phyloP scores from a whole-genome alignment of 1,284 basidiomycete genomes.

The Entoloma clypeatum region DNA sequence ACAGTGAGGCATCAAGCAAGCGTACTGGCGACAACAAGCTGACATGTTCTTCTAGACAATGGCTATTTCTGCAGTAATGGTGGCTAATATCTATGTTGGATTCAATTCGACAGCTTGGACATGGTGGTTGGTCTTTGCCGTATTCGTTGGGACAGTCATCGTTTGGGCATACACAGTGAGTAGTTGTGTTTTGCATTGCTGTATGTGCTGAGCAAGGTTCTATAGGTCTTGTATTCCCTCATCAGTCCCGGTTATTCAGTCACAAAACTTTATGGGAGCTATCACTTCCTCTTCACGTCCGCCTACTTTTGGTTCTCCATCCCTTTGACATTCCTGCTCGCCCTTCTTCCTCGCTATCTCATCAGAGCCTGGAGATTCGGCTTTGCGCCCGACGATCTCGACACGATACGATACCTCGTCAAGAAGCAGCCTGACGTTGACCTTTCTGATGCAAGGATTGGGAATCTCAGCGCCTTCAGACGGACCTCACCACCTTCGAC shows the following conservation, averaged over 20 bases:
- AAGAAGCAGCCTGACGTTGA: conserved; percentile 56
- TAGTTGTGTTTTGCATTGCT: neutral
- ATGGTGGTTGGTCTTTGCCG: conserved; percentile 80
- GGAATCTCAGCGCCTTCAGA: conserved; percentile 41
- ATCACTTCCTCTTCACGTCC: conserved; percentile 78
- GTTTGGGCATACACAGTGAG: conserved; percentile 75
- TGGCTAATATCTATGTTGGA: conserved; percentile 82
- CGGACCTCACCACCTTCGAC: conserved; percentile 16
- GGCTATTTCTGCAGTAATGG: conserved; percentile 75
- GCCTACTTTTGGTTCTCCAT: conserved; percentile 86
- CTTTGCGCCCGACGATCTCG: conserved; percentile 79
- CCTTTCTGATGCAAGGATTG: conserved; percentile 28
- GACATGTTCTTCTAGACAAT: conserved; percentile 50
- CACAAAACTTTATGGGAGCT: conserved; percentile 68
- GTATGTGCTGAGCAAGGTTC: neutral
- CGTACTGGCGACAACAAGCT: conserved; percentile 1
- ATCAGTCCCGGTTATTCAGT: conserved; percentile 67
- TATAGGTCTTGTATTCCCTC: conserved; percentile 68
- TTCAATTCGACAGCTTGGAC: conserved; percentile 86
- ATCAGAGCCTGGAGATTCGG: conserved; percentile 68
- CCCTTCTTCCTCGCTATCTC: conserved; percentile 76
- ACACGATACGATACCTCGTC: conserved; percentile 65
- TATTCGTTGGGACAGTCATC: conserved; percentile 74
- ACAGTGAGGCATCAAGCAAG: conserved; percentile 50
- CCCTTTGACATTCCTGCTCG: conserved; percentile 67